These are phyloP conservation scores for Epichloe festucae DNA, from an alignment of 2,329 filamentous ascomycete genomes.

Conservation along the genomic window DNA sequence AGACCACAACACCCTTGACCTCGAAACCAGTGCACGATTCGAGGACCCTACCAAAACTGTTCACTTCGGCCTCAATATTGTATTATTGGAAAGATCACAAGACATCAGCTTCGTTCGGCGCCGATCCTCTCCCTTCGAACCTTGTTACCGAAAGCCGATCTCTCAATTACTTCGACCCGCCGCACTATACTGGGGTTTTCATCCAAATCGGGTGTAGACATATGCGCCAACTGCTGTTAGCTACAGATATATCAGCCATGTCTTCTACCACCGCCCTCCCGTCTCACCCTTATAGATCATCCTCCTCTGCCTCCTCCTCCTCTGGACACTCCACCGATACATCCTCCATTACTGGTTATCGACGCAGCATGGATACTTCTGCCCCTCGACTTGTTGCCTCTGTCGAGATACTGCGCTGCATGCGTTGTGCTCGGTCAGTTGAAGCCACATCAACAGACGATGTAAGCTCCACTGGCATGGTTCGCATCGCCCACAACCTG, in stretches of 20 bases:
- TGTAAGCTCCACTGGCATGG: slow-evolving; percentile 45
- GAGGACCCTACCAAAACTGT: not conserved
- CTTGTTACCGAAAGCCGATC: not conserved
- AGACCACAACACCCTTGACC: not conserved
- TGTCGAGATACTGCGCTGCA: slow-evolving; percentile 48
- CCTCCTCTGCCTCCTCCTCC: slow-evolving; percentile 23
- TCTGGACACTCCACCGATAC: slow-evolving; percentile 26
- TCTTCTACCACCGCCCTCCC: slow-evolving; percentile 7
- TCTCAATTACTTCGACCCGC: not conserved
- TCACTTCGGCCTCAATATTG: not conserved
- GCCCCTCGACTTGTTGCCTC: slow-evolving; percentile 32
- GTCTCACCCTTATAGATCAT: slow-evolving; percentile 11
- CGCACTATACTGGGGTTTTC: not conserved
- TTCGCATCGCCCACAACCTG: slow-evolving; percentile 50
- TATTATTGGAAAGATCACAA: not conserved
- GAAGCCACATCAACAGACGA: slow-evolving; percentile 51
- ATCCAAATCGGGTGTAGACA: not conserved
- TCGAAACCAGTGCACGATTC: not conserved
- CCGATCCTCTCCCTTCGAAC: not conserved
- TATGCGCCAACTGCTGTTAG: not conserved
- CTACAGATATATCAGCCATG: slow-evolving; percentile 5
- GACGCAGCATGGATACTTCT: slow-evolving; percentile 36
- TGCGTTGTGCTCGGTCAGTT: slow-evolving; percentile 46
- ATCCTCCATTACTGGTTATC: slow-evolving; percentile 19
- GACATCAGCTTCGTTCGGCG: not conserved